These are phyloP conservation scores for Fistulina hepatica DNA, from an alignment of 1,284 basidiomycete genomes.

Conservation along the genomic window DNA sequence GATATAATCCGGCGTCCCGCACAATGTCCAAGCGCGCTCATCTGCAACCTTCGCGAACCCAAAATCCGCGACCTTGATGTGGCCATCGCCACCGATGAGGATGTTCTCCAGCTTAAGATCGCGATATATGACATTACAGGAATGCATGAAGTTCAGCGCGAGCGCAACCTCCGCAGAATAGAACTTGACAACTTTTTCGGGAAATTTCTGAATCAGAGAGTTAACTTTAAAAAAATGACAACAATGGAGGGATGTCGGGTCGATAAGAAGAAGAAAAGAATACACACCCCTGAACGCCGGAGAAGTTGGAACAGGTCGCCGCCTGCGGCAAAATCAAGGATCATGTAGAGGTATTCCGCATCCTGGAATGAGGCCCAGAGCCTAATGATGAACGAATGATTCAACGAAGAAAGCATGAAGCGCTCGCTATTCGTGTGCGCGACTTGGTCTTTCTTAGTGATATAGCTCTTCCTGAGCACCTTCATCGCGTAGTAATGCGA, in stretches of 20 bases:
- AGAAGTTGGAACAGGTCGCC: conserved; percentile 93
- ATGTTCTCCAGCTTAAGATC: conserved; percentile 99
- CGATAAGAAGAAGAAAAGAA: too few relatives aligned
- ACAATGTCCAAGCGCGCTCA: conserved; percentile 93
- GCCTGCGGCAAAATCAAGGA: conserved; percentile 99
- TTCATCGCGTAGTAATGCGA: conserved; percentile 92
- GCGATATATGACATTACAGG: conserved; percentile 89
- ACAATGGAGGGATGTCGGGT: too few relatives aligned
- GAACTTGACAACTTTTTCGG: conserved; percentile 97
- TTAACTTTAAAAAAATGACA: conserved; percentile 2
- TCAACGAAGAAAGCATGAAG: conserved; percentile 78
- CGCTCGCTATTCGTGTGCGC: conserved; percentile 98
- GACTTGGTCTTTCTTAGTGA: conserved; percentile 93
- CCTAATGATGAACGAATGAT: conserved; percentile 96
- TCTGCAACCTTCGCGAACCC: conserved; percentile 92
- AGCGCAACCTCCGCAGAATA: conserved; percentile 97
- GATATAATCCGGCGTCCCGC: conserved; percentile 95
- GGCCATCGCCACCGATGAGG: conserved; percentile 85
- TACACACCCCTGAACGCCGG: conserved; percentile 76
- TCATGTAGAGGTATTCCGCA: conserved; percentile 92
- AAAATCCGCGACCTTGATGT: conserved; percentile 98
- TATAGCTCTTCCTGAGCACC: conserved; percentile 88
- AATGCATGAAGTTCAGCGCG: conserved; percentile 89
- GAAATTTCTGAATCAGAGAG: conserved; percentile 70
- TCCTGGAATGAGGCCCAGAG: conserved; percentile 98